Conservation (phyloP, 139 green algal genomes). For the Chlorella sp. region DNA sequence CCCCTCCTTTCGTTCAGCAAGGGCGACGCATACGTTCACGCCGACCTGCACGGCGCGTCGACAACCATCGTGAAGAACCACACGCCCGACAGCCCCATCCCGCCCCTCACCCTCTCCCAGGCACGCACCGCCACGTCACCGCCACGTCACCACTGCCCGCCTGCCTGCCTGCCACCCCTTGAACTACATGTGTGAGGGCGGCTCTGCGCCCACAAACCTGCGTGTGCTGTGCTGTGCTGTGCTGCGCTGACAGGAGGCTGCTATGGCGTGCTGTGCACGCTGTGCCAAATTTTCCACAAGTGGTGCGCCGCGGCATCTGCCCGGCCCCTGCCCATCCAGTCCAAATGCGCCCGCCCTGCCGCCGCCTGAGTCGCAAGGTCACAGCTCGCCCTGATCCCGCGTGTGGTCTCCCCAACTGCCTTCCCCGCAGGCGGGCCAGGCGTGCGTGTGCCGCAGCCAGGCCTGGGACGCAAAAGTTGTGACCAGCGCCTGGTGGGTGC, state of each 20-base stretch:
- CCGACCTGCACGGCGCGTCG: slow-evolving; percentile 94
- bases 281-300: neutral
- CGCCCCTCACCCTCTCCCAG: slow-evolving; percentile 76
- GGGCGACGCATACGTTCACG: slow-evolving; percentile 93
- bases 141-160: too few species aligned
- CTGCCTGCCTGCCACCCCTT: neutral
- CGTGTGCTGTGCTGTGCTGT: neutral
- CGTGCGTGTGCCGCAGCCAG: slow-evolving; percentile 86
- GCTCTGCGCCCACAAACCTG: too few species aligned
- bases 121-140: neutral
- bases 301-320: too few species aligned
- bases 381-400: too few species aligned
- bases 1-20: slow-evolving; percentile 16
- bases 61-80: slow-evolving; percentile 90
- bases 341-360: too few species aligned
- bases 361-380: too few species aligned
- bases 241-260: slow-evolving; percentile 70
- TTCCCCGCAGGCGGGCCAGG: slow-evolving; percentile 78
- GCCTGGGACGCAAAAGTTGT: slow-evolving; percentile 95
- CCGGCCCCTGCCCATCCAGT: too few species aligned
- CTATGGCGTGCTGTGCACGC: slow-evolving; percentile 59
- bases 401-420: too few species aligned
- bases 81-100: slow-evolving; percentile 61
- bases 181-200: too few species aligned
- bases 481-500: slow-evolving; percentile 95